A percentile compares a stretch with the other conserved stretches of the same genome.
phyloP scores from a whole-genome alignment of 148 eudicot genomes.

The Spergularia marina region DNA sequence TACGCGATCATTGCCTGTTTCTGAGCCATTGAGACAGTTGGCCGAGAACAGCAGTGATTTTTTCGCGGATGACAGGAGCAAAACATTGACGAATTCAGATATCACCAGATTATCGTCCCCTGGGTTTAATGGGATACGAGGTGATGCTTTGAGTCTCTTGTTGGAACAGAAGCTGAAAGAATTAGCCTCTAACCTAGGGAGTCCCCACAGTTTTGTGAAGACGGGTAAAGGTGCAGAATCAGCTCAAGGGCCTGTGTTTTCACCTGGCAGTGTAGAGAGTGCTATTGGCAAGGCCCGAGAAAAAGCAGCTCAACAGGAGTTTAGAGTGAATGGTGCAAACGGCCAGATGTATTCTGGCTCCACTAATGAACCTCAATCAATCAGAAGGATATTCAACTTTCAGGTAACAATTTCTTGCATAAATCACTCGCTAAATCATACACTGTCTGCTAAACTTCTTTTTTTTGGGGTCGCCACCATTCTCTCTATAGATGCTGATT shows the following conservation, averaged over 20 bases:
- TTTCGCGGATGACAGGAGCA: conserved; percentile 36
- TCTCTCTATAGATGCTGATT: too few relatives aligned
- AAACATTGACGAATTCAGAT: conserved; percentile 41
- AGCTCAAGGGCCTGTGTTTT: conserved; percentile 29
- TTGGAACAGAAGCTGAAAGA: conserved; percentile 81
- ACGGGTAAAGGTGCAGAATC: conserved; percentile 31
- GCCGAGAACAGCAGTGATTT: conserved; percentile 26
- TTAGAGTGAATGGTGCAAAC: conserved; percentile 20
- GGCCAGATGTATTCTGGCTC: conserved; percentile 27
- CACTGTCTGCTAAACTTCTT: too few relatives aligned
- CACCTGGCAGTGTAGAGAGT: conserved; percentile 31
- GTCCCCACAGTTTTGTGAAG: conserved; percentile 35
- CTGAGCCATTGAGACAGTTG: conserved; percentile 32
- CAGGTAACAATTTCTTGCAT: conserved; percentile 40
- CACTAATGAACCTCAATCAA: conserved; percentile 32
- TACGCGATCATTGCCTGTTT: conserved; percentile 40
- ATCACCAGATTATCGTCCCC: conserved; percentile 40
- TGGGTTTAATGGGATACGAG: conserved; percentile 45
- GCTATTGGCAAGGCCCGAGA: conserved; percentile 26
- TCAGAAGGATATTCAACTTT: conserved; percentile 36
- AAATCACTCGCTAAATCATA: too few relatives aligned
- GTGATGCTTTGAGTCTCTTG: conserved; percentile 71
- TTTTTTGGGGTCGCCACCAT: too few relatives aligned
- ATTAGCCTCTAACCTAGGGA: conserved; percentile 45
- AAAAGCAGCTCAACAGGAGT: conserved; percentile 27